These are phyloP conservation scores for Acanthamoeba polyphaga DNA, from an alignment of 208 protist species.

Conservation along the genomic window DNA sequence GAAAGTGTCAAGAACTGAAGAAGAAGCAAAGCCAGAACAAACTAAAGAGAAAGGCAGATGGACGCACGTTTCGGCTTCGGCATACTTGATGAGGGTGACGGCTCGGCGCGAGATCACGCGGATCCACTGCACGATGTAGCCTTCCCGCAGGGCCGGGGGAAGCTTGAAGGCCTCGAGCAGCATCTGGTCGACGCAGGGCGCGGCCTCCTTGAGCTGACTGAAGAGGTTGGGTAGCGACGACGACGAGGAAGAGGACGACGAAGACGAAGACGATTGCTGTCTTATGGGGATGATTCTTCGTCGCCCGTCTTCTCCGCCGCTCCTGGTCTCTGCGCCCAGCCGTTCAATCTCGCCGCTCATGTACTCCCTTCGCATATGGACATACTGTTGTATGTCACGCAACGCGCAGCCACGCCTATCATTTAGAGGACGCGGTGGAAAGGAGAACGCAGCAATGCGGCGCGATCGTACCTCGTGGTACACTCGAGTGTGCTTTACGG, in stretches of 20 bases:
- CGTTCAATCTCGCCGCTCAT: constrained; percentile 27
- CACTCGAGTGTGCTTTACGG: constrained; percentile 62
- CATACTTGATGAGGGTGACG: constrained; percentile 66
- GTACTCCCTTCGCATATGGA: constrained; percentile 38
- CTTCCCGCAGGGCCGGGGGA: constrained; percentile 36
- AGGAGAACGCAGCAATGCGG: not conserved
- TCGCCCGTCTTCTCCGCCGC: not conserved
- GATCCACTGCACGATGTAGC: constrained; percentile 49
- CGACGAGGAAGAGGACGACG: not conserved
- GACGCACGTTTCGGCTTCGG: constrained; percentile 23
- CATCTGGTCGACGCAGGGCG: constrained; percentile 25
- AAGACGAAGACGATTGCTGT: not conserved
- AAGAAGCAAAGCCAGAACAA: not conserved
- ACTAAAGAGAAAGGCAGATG: not conserved
- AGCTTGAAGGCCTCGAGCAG: constrained; percentile 46
- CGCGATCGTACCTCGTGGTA: constrained; percentile 50
- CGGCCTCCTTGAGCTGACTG: constrained; percentile 35
- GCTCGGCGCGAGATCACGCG: constrained; percentile 43
- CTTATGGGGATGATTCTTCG: not conserved
- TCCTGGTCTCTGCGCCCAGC: not conserved
- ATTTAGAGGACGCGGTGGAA: not conserved
- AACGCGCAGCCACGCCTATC: not conserved
- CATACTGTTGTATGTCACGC: not conserved
- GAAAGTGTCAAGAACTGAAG: not conserved
- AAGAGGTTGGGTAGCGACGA: not conserved